Base-by-base conservation (phyloP, 768 basidiomycete species). In the Boletus sp. region DNA sequence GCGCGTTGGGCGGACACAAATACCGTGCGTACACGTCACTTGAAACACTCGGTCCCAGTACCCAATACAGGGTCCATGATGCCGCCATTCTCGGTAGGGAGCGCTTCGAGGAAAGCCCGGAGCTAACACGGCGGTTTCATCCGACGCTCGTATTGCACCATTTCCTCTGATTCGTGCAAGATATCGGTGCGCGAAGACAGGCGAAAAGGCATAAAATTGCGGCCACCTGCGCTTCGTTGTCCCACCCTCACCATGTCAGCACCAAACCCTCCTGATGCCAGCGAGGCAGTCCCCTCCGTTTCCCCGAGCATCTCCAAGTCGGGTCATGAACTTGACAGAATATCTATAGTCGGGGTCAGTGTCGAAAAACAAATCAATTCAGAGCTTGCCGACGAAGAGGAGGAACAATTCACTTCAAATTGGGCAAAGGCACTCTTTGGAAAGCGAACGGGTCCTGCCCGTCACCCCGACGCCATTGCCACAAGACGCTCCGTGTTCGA, bases 401-500 rank as follows among this genome's bases (percentile, higher is more conserved):
- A 60, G 32, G 32, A 28, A 2, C 18, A 28, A 8, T 46, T 35
- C 18, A 12, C 42, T 3, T 33, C 44, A 9, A 7, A 37, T 24
- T 24, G 24, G 24, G 24, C 24, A 24, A 24, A 24, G 24, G 24
- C 24, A 24, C 24, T 24, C 24, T 44, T 53, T 35, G 28, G 42
- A 4, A 47, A 35, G 44, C 50, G 37, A 50, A n/a, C 14, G 8
- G 5, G 18, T 24, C 28, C 10, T 18, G 45, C 18, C 1, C 11
- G 50, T 24, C 65, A 71, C 47, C 69, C 67, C 11, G 77, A 79
- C 50, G 64, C 77, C 14, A 75, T 74, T 47, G 73, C 80, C 5
- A 83, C 83, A n/a, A 76, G 71, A 30, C 76, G 78, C 7, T 81
- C 80, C 2, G 78, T 83, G 15, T 83, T 75, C 60, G 82, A 24